Conservation (phyloP, 202 grass and related monocot genomes). For the Schoenoplectus tabernaemontani region DNA sequence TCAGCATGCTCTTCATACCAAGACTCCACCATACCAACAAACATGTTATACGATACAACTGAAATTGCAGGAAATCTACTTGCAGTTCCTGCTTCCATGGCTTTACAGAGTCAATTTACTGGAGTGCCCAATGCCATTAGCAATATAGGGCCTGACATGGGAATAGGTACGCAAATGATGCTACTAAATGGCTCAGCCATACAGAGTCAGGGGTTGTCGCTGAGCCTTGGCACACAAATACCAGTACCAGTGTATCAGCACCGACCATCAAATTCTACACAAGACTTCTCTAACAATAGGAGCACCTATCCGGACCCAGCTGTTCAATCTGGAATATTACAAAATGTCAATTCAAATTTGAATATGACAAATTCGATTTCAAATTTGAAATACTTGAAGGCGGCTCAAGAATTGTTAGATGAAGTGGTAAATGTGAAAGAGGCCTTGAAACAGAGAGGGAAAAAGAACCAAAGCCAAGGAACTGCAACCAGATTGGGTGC, state of each 20-base stretch:
- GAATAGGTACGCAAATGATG: conserved; percentile 56
- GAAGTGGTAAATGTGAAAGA: conserved; percentile 66
- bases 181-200: conserved; percentile 37
- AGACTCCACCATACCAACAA: conserved; percentile 45
- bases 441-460: conserved; percentile 47
- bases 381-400: conserved; percentile 71
- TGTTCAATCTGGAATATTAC: conserved; percentile 6
- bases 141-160: conserved; percentile 30
- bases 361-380: conserved; percentile 43
- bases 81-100: conserved; percentile 45
- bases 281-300: conserved; percentile 28
- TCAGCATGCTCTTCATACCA: conserved; percentile 28
- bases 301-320: conserved; percentile 21
- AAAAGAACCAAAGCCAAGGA: conserved; percentile 41
- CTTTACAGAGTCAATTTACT: conserved; percentile 29
- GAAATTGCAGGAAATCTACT: conserved; percentile 40
- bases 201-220: conserved; percentile 70
- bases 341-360: conserved; percentile 33
- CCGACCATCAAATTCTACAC: conserved; percentile 25
- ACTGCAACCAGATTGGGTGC: conserved; percentile 26
- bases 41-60: conserved; percentile 23
- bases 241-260: conserved; percentile 74
- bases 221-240: conserved; percentile 71
- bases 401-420: conserved; percentile 64
- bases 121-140: conserved; percentile 18